phyloP scores from a whole-genome alignment of 2,329 filamentous ascomycete genomes.

The Colletotrichum nymphaeae region DNA sequence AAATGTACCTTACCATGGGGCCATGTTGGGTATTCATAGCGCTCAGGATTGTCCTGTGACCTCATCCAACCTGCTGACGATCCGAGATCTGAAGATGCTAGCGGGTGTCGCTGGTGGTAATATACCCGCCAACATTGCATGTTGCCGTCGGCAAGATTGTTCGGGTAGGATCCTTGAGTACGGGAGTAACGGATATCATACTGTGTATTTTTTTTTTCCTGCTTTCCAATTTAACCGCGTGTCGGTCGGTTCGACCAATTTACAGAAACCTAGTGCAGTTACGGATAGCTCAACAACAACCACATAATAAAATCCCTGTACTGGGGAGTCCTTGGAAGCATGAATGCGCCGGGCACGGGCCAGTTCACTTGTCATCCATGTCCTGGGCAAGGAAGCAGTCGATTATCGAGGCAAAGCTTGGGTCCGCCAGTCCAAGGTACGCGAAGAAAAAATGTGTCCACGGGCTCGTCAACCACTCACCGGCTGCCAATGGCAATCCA shows the following conservation, averaged over 20 bases:
- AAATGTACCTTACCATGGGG: neutral
- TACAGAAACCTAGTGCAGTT: neutral
- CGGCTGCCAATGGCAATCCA: slow-evolving; percentile 20
- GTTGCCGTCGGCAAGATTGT: neutral
- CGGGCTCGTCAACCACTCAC: slow-evolving; percentile 20
- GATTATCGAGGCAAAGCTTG: slow-evolving; percentile 1
- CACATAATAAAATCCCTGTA: neutral
- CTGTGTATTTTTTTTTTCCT: neutral
- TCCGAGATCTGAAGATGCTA: neutral
- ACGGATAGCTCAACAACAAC: neutral
- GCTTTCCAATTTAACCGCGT: neutral
- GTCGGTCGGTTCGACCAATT: slow-evolving; percentile 7
- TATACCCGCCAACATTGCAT: neutral
- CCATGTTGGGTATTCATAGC: neutral
- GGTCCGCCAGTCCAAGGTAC: slow-evolving; percentile 1
- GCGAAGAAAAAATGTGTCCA: slow-evolving; percentile 16
- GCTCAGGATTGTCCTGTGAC: neutral
- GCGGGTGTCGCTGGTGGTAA: neutral
- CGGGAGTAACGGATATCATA: neutral
- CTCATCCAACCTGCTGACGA: neutral
- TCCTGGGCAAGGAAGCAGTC: neutral
- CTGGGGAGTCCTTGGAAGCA: slow-evolving; percentile 1
- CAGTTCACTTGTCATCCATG: slow-evolving; percentile 5
- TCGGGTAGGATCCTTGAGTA: neutral
- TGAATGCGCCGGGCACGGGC: slow-evolving; percentile 5